Conservation (phyloP, 129 eudicot genomes). For the Cynara cardunculus region DNA sequence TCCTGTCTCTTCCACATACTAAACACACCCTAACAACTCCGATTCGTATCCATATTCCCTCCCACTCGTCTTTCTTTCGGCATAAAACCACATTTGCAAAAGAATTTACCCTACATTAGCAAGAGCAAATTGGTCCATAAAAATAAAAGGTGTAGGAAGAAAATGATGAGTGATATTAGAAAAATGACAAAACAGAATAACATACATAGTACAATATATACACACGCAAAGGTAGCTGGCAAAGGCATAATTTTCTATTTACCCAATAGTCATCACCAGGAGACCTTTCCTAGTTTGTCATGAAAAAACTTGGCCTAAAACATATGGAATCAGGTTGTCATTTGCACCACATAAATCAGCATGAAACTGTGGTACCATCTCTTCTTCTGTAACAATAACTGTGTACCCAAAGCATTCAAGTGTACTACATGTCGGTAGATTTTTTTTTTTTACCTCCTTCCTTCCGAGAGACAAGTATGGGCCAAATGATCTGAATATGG, state of each 20-base stretch:
- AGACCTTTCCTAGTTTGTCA: conserved; percentile 17
- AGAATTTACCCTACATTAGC: background rate
- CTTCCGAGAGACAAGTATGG: background rate
- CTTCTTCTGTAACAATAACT: background rate
- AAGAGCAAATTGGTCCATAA: background rate
- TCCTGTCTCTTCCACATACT: background rate
- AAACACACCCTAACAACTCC: background rate
- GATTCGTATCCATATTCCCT: background rate
- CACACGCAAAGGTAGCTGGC: conserved; percentile 10
- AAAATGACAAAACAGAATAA: background rate
- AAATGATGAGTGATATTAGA: background rate
- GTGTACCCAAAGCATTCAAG: conserved; percentile 21
- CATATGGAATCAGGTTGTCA: conserved; percentile 1
- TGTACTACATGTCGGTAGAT: conserved; percentile 22
- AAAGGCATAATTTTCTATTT: background rate
- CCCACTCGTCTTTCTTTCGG: background rate
- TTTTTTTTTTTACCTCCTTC: background rate
- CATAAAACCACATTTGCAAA: background rate
- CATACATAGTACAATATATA: background rate
- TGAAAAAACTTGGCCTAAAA: conserved; percentile 6
- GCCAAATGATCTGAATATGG: background rate
- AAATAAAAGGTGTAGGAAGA: background rate
- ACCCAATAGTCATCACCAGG: background rate
- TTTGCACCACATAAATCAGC: conserved; percentile 6
- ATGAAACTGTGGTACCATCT: conserved; percentile 5